Evolutionary conservation across 345 rosid genomes (phyloP).

Genomic region (Hevea brasiliensis): DNA sequence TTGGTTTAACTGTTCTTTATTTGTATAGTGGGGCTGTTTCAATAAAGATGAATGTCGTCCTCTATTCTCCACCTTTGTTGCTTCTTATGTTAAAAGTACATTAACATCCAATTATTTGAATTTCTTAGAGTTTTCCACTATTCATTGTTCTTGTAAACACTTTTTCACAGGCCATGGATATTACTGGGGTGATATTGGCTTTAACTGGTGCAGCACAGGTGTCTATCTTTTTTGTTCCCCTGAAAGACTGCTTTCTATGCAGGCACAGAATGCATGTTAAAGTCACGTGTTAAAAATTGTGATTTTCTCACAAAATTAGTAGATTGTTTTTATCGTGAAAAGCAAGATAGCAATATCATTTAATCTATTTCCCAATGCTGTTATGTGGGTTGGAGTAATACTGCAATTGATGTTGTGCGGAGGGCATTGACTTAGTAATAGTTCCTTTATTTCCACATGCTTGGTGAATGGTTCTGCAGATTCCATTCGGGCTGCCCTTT

Average conservation of each 20-base stretch:
- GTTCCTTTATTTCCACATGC: constrained; percentile 34
- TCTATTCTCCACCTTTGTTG: constrained; percentile 83
- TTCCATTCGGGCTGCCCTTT: constrained; percentile 85
- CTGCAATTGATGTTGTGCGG: constrained; percentile 33
- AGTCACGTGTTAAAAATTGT: background rate
- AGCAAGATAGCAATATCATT: constrained; percentile 15
- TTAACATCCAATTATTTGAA: background rate
- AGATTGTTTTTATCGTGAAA: constrained; percentile 2
- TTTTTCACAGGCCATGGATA: constrained; percentile 64
- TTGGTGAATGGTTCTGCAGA: constrained; percentile 63
- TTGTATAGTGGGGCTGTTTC: constrained; percentile 74
- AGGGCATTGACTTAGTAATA: constrained; percentile 21
- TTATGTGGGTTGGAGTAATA: constrained; percentile 63
- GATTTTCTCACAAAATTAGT: background rate
- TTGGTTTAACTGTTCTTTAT: constrained; percentile 15
- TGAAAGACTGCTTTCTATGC: constrained; percentile 4
- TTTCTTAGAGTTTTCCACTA: background rate
- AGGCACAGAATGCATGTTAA: background rate
- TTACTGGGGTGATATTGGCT: constrained; percentile 69
- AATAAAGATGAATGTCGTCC: constrained; percentile 90
- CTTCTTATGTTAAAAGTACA: constrained; percentile 79
- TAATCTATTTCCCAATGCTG: constrained; percentile 29
- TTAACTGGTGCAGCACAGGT: constrained; percentile 97
- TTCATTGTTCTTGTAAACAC: constrained; percentile 26
- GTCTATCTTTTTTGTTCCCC: constrained; percentile 23